Evolutionary conservation across 2,329 filamentous ascomycete species (phyloP).

Genomic region (Colletotrichum sp.): DNA sequence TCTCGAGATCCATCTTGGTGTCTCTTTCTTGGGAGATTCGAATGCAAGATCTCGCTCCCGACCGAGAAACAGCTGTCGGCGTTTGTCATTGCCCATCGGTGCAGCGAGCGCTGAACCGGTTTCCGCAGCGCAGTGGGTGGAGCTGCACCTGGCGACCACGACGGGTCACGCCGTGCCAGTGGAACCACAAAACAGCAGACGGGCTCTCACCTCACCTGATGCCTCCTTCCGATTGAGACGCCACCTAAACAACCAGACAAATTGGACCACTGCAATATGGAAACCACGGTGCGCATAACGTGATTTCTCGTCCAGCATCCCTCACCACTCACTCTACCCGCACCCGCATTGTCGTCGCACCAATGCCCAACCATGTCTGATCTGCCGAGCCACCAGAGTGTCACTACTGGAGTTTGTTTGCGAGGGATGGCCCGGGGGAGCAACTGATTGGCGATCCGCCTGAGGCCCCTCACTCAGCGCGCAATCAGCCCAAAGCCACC

Average conservation of each 20-base stretch:
- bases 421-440: not conserved
- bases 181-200: constrained; percentile 18
- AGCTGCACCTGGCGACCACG: not conserved
- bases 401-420: not conserved
- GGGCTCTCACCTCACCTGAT: constrained; percentile 9
- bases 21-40: not conserved
- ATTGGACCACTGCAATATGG: not conserved
- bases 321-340: not conserved
- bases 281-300: not conserved
- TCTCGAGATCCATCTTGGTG: not conserved
- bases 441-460: not conserved
- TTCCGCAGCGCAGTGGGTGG: not conserved
- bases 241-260: not conserved
- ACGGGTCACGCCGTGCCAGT: not conserved
- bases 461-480: not conserved
- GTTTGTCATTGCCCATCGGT: not conserved
- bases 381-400: constrained; percentile 6
- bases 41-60: not conserved
- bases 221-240: not conserved
- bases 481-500: not conserved
- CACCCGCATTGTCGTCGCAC: not conserved
- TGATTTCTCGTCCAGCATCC: not conserved
- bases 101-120: not conserved
- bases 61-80: not conserved
- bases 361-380: not conserved